Evolutionary conservation across 2,329 filamentous ascomycete species (phyloP), one percentile per base, ranked within the genome.

Genomic region (Sporothrix brasiliensis): DNA sequence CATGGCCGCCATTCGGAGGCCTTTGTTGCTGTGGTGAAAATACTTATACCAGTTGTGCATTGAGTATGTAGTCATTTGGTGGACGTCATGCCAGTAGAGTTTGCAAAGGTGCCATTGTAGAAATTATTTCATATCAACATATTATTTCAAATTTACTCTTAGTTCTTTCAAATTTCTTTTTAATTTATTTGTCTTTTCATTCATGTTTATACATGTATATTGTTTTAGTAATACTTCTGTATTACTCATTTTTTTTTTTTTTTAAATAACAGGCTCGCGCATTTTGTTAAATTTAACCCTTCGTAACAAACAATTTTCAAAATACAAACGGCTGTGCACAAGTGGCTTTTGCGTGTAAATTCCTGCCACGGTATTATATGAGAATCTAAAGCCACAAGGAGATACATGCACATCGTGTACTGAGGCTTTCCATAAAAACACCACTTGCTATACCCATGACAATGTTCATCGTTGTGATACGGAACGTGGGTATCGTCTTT

Each of bases 401-500:
- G 19, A 50, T n/a, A 10, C 16, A 10, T 50, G 19, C 7, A 50
- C 47, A 50, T n/a, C 5, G 4, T 47, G 44, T 19, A 5, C 14
- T 16, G 14, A 19, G 14, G 44, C 13, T 49, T 19, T 49, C 4
- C 44, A 49, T 19, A 19, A 49, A 49, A 49, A 14, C 14, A 10
- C 21, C 49, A 50, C 49, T n/a, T 10, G 41, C 11, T 14, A 5
- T 47, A 47, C 11, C 9, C 30, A 9, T 58, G 34, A 5, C 10
- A 21, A 39, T 34, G 34, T 16, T 34, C 10, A 39, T n/a, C 3
- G 16, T 21, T 34, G 27, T 34, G 3, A 27, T 39, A 47, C 2
- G 41, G n/a, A 19, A 60, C 7, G 24, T 7, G 58, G 58, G 58
- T 63, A 63, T 63, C 58, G 47, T 47, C 58, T 27, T 63, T 27